A percentile compares a stretch with the other conserved stretches of the same genome.
Evolutionary conservation across 169 alveolate species (phyloP).

Genomic region (Theileria orientalis): DNA sequence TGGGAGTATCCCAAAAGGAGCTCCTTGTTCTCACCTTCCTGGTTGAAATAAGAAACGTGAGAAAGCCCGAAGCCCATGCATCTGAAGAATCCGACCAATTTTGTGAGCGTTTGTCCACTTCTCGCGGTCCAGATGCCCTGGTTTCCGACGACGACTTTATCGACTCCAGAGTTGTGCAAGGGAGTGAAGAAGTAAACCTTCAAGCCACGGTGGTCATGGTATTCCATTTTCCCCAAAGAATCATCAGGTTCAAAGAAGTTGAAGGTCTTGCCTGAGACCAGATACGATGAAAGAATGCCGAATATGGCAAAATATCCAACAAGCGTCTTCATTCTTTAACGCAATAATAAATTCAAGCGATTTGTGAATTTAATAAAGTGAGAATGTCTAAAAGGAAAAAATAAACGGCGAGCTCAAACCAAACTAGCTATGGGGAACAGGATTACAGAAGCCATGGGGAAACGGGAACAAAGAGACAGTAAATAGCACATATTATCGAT

Average conservation of each 20-base stretch:
- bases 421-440: no score
- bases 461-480: no score
- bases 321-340: neutral
- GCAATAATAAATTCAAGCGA: no score
- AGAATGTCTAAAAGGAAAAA: no score
- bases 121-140: constrained; percentile 18
- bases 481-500: no score
- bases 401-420: no score
- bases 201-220: constrained; percentile 14
- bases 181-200: constrained; percentile 11
- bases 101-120: neutral
- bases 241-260: neutral
- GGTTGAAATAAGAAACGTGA: constrained; percentile 4
- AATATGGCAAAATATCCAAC: neutral
- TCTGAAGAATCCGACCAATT: constrained; percentile 4
- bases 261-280: neutral
- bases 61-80: constrained; percentile 17
- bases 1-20: constrained; percentile 20
- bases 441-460: no score
- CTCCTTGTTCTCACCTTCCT: neutral
- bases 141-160: neutral
- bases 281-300: neutral
- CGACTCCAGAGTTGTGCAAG: constrained; percentile 1
- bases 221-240: neutral
- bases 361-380: no score